Conservation (phyloP, 306 rosid species). For the Fagus crenata region DNA sequence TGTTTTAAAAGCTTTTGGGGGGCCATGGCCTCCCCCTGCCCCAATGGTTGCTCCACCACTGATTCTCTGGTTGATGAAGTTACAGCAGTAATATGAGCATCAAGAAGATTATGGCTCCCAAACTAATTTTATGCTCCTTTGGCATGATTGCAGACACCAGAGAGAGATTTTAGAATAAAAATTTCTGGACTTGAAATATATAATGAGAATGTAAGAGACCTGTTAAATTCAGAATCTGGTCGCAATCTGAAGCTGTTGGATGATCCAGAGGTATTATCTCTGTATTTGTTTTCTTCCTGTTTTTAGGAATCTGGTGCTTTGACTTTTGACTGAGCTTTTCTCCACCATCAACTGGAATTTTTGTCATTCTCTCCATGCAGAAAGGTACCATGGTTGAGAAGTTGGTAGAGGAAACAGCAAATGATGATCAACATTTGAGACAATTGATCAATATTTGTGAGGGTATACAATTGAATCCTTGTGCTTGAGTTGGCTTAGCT, state of each 20-base stretch:
- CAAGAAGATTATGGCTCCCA: neutral
- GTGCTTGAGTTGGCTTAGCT: conserved; percentile 9
- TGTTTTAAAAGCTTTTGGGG: neutral
- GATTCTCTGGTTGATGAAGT: neutral
- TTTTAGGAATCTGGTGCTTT: neutral
- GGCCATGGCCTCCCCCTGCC: neutral
- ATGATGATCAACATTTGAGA: conserved; percentile 82
- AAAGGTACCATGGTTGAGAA: conserved; percentile 99
- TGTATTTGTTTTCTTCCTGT: neutral
- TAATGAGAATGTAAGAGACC: conserved; percentile 92
- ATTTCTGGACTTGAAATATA: conserved; percentile 98
- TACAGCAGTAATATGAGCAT: neutral
- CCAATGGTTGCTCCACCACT: neutral
- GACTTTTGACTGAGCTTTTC: conserved; percentile 1
- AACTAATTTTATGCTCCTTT: conserved; percentile 29
- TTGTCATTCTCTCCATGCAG: conserved; percentile 43
- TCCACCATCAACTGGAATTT: conserved; percentile 15
- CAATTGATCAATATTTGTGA: conserved; percentile 91
- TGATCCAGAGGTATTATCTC: conserved; percentile 81
- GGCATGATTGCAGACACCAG: conserved; percentile 67
- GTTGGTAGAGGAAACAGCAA: conserved; percentile 90
- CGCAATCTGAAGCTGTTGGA: conserved; percentile 88
- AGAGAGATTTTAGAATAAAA: conserved; percentile 78
- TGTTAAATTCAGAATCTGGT: conserved; percentile 87
- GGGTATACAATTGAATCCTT: conserved; percentile 46